Evolutionary conservation across 495 filamentous ascomycete species (phyloP).

Genomic region (Aspergillus heteromorphus): DNA sequence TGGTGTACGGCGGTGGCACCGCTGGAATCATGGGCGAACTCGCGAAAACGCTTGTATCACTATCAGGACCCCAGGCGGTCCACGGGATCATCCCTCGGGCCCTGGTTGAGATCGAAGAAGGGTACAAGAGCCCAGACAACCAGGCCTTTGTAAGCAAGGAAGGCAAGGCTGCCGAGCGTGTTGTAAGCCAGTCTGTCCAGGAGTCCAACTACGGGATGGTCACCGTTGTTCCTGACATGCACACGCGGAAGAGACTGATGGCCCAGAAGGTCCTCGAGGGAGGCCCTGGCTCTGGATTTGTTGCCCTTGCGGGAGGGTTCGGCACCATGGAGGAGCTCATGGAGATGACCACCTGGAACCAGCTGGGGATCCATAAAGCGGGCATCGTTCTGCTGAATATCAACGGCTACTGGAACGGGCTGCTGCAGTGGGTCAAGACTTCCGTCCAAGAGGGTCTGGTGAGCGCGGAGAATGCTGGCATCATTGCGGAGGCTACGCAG

Average conservation of each 20-base stretch:
- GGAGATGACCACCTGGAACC: conserved; percentile 97
- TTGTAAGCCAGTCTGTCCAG: conserved; percentile 46
- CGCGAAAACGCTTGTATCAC: conserved; percentile 76
- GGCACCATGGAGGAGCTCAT: conserved; percentile 96
- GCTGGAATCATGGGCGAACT: conserved; percentile 93
- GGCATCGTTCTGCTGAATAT: conserved; percentile 81
- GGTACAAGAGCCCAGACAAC: conserved; percentile 30
- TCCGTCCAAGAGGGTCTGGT: conserved; percentile 77
- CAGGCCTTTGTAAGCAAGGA: conserved; percentile 4
- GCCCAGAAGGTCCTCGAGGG: conserved; percentile 76
- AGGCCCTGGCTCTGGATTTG: conserved; percentile 79
- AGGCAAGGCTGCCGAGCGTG: conserved; percentile 38
- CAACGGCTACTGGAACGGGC: conserved; percentile 84
- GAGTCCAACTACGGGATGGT: conserved; percentile 72
- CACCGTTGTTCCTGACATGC: conserved; percentile 90
- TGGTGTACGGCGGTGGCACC: conserved; percentile 95
- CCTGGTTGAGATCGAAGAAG: conserved; percentile 75
- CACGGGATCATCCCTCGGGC: conserved; percentile 90
- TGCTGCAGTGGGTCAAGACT: conserved; percentile 75
- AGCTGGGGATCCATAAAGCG: conserved; percentile 83
- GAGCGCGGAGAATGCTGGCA: conserved; percentile 56
- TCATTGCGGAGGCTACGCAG: conserved; percentile 69
- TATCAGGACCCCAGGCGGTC: conserved; percentile 75
- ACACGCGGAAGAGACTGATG: conserved; percentile 90
- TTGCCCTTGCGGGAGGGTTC: conserved; percentile 85